Conservation (phyloP, 2,329 filamentous ascomycete species). For the Clarireedia paspali region DNA sequence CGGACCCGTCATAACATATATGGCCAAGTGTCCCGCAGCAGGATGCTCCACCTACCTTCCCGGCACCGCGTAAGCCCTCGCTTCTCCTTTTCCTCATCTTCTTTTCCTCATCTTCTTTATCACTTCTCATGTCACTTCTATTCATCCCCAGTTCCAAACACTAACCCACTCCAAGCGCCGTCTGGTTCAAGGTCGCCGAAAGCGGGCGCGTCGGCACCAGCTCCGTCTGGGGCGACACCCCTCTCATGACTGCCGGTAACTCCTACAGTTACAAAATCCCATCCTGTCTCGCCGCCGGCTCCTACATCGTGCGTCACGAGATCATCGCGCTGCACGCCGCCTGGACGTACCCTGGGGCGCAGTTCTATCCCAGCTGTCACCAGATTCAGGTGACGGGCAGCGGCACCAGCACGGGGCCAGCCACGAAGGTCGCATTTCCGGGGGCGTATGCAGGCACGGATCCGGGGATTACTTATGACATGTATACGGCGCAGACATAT, state of each 20-base stretch:
- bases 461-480: conserved; percentile 30
- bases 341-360: conserved; percentile 23
- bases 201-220: conserved; percentile 18
- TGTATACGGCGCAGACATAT: conserved; percentile 37
- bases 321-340: conserved; percentile 41
- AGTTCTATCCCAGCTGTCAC: conserved; percentile 27
- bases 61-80: conserved; percentile 30
- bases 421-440: conserved; percentile 36
- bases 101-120: too few relatives aligned
- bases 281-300: conserved; percentile 42
- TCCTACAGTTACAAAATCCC: conserved; percentile 45
- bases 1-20: conserved; percentile 50
- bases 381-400: conserved; percentile 41
- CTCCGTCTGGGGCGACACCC: conserved; percentile 23
- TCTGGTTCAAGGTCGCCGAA: conserved; percentile 43
- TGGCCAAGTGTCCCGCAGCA: conserved; percentile 44
- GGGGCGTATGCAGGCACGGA: conserved; percentile 40
- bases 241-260: conserved; percentile 29
- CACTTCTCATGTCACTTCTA: not conserved
- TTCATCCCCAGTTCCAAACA: accelerated
- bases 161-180: not conserved
- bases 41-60: conserved; percentile 44
- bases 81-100: too few relatives aligned
- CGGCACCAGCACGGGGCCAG: conserved; percentile 34
- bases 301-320: conserved; percentile 49